A percentile compares a stretch with the other conserved stretches of the same genome.
Evolutionary conservation across 2,329 filamentous ascomycete species (phyloP).

Genomic region (Diplodia intermedia): DNA sequence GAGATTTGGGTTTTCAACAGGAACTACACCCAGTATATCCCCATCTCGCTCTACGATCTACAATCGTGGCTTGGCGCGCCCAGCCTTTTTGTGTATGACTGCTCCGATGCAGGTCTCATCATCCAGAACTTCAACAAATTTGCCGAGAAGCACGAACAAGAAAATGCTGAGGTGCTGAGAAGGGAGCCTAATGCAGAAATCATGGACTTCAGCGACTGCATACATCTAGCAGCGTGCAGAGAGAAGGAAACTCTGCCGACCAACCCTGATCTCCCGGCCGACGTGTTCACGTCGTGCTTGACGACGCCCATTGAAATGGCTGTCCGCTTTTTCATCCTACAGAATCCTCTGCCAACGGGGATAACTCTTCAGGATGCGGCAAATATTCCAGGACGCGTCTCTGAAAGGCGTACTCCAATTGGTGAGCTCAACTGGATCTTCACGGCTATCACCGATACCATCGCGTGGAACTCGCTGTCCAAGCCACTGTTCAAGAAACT

Average conservation of each 20-base stretch:
- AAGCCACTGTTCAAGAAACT: constrained; percentile 94
- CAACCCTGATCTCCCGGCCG: constrained; percentile 89
- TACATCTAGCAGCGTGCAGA: constrained; percentile 90
- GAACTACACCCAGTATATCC: constrained; percentile 98
- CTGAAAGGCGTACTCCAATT: constrained; percentile 90
- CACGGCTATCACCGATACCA: constrained; percentile 97
- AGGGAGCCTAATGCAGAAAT: constrained; percentile 73
- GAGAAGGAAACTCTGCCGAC: constrained; percentile 93
- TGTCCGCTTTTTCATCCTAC: constrained; percentile 91
- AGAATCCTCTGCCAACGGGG: constrained; percentile 76
- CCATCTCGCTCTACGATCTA: constrained; percentile 91
- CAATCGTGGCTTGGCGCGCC: constrained; percentile 96
- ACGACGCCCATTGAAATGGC: constrained; percentile 99
- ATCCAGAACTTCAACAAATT: constrained; percentile 93
- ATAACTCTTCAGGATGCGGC: constrained; percentile 83
- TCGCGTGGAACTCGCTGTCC: constrained; percentile 95
- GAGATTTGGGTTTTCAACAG: constrained; percentile 99
- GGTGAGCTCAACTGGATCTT: constrained; percentile 99
- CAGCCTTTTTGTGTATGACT: constrained; percentile 97
- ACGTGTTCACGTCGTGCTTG: constrained; percentile 93
- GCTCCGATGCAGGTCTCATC: constrained; percentile 94
- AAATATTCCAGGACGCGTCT: constrained; percentile 87
- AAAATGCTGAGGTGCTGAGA: constrained; percentile 77
- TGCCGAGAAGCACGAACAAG: constrained; percentile 91
- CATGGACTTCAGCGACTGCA: constrained; percentile 78